Base-by-base conservation (phyloP, 1,139 yeast genomes). In the Pichia sp. region DNA sequence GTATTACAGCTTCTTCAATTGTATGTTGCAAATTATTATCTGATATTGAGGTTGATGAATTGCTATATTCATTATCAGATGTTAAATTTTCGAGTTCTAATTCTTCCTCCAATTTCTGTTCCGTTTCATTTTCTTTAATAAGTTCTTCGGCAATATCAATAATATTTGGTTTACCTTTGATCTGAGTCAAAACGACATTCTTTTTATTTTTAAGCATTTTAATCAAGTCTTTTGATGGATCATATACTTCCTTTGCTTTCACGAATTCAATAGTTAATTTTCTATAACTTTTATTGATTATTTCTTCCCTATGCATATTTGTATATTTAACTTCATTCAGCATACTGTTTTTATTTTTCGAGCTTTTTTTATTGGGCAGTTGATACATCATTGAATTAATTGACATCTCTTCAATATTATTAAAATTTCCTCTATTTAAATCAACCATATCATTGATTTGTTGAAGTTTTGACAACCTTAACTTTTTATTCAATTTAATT, bases 191-290 rank as follows among this genome's bases (percentile, higher is more conserved):
- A 7, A 28, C 28, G 6, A 34, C 30, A 10, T 39, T 32, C 2
- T 38, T 31, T n/a, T 44, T 36, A 9, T 37, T 16, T 8, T 35
- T 38, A 7, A 45, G 30, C 8, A 34, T 65, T 51, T 67, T 64
- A 20, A 68, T 59, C 46, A 80, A 54, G 24, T 71, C 77, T 33
- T 69, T 71, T 26, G 81, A 74, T 1, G 94, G 94, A 62, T 84
- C 89, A 55, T 81, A 84, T 0, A 70, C 70, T 48, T 80, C 81
- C 26, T 67, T 65, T 0, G 90, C 83, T 61, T 78, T 80, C 4
- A 85, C 78, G 63, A 87, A 87, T 43, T 68, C 77, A 33, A 86
- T 70, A 0, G 85, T 85, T 45, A 77, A 67, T 49, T 75, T 71
- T 46, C 89, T 62, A 43, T 80, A 58, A 6, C 76, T 73, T 45